Base-by-base conservation (phyloP, 257 asterid genomes). In the Fraxinus excelsior region DNA sequence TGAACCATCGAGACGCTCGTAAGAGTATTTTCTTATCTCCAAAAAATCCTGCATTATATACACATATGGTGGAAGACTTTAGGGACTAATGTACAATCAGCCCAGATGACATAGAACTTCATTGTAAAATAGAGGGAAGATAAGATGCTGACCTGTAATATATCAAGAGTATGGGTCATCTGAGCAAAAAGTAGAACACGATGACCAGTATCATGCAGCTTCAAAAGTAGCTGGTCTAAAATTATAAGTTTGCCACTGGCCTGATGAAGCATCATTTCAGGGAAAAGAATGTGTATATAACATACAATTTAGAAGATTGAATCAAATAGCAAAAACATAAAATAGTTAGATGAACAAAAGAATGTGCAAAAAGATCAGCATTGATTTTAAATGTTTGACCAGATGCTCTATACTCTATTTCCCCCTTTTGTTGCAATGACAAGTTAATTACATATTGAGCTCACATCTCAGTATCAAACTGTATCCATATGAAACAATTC, bases 1-100 rank as follows among this genome's bases (percentile, higher is more conserved):
- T 73, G 98, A 95, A 80, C 99, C 99, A 77, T 95, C 99, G 76
- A 95, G 97, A 29, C 99, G 96, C 89, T 92, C 99, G 44, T 95
- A 95, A n/a, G 92, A 86, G 82, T 87, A 91, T 78, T 87, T 90
- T 72, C 98, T 91, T 79, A 89, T 80, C 80, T 93, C 99, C 81
- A 95, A 82, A 79, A 84, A 95, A 86, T 95, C 99, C 99, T 92
- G 87, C 80, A 84, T 34, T 77, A 73, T 32, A 71, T 51, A 73
- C 11, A 46, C 53, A 72, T 32, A 80, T 58, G 67, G 67, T n/a
- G 29, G 12, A 79, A 74, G 66, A 62, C 80, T 67, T 38, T 67
- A 72, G 70, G 62, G 70, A 71, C 49, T 81, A 62, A 34, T 67
- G 31, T n/a, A 23, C 68, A 40, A 75, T 29, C 72, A 49, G 28